Base-by-base conservation (phyloP, 1,139 yeast species). In the Maudiozyma humilis region DNA sequence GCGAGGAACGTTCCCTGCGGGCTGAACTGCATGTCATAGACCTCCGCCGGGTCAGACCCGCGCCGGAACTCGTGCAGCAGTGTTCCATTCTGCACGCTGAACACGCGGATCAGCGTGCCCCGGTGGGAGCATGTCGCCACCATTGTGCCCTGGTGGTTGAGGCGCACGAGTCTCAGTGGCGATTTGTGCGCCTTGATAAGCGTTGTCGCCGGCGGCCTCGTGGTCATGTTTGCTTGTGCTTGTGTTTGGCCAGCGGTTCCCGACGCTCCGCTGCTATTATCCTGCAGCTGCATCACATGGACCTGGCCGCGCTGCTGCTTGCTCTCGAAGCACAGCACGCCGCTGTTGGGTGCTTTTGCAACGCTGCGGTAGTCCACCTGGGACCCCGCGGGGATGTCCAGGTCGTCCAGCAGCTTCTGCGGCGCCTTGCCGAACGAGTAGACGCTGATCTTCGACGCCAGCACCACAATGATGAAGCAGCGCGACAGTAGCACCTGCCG, bases 81-180 rank as follows among this genome's bases (percentile, higher is more conserved):
- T 1, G 83, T 74, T n/a, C 94, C 83, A 44, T 77, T 81, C 44
- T 73, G 72, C 0, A 91, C 80, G 8, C 87, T 81, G 59, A 84
- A 91, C 2, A 88, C 72, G 44, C 97, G 53, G 14, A 89, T 80
- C 18, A 89, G 72, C 0, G 97, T 89, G 0, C 97, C 98, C 1
- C 86, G 78, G 42, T 78, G 84, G 5, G 94, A 82, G 3, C 96
- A 95, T 12, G 91, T 80, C 1, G 96, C 97, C 4, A 91, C 70
- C 71, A 85, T 71, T 1, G 82, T 73, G 0, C 95, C 95, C n/a
- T 79, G 68, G 38, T 77, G 71, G 55, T 82, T 84, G 34, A 89
- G 60, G 1, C 85, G 76, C 14, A 89, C 63, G 49, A 83, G 76
- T 48, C 87, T 69, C 39, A 89, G 76, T 23, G 72, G 71, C 2